Base-by-base conservation (phyloP, 805 yeast genomes). In the Candida ponderosae region DNA sequence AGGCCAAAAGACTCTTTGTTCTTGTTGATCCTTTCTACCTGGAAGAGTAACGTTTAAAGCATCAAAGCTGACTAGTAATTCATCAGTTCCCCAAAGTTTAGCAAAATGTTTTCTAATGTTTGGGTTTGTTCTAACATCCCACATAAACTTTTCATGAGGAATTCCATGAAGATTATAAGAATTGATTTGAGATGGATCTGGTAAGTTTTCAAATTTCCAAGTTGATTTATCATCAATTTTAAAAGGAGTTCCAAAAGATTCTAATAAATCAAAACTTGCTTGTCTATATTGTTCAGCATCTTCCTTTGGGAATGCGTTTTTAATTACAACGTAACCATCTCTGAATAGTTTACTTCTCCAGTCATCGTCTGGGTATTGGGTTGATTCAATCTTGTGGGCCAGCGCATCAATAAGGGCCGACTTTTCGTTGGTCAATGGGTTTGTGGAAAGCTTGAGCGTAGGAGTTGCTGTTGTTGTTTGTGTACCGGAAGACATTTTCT, bases 21-120 rank as follows among this genome's bases (percentile, higher is more conserved):
- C 36, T 14, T 21, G n/a, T n/a, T n/a, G 23, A 21, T 49, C 46
- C 19, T 37, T 35, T 34, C 42, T 47, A 23, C 36, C 51, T 5
- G 63, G 65, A 18, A 59, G 43, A 7, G 53, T 41, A 28, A 57
- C 42, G 41, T 59, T 60, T 21, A 60, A 33, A 7, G 52, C 54
- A 39, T 59, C 65, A 42, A 57, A 59, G 16, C 60, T 53, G n/a
- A 55, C 63, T 3, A 59, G 34, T 24, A 60, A 40, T 32, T 60
- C 54, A 33, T 59, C 59, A 5, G 62, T 56, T 2, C 60, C 62
- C 56, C 57, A 60, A 7, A 59, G 19, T 20, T 51, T 46, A 10
- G 48, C 49, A 42, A 59, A 59, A 8, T 46, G 42, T 14, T 48
- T 51, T 19, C 48, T 29, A 31, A 56, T 51, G 0, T 57, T 59